Evolutionary conservation across 2,329 filamentous ascomycete genomes (phyloP).

Genomic region (Neoarthrinium moseri): DNA sequence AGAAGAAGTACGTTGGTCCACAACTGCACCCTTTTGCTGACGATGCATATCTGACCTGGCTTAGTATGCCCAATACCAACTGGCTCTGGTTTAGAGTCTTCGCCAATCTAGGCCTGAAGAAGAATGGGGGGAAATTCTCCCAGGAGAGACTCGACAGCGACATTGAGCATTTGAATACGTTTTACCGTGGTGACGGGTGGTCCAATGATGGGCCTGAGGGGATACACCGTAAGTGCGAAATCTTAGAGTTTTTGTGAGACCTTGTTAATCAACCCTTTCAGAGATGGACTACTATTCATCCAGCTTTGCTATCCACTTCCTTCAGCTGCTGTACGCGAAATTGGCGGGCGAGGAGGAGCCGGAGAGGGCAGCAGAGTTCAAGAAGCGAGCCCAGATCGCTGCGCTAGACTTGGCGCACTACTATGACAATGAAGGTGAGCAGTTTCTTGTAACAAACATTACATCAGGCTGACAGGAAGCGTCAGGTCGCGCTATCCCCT

Average conservation of each 20-base stretch:
- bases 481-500: constrained; percentile 65
- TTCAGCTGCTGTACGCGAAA: constrained; percentile 75
- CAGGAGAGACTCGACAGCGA: constrained; percentile 69
- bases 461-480: constrained; percentile 2
- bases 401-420: constrained; percentile 74
- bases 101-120: constrained; percentile 74
- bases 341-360: constrained; percentile 67
- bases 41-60: no score
- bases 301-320: constrained; percentile 77
- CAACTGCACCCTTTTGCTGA: no score
- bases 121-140: constrained; percentile 70
- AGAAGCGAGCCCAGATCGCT: constrained; percentile 62
- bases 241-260: not conserved
- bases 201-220: constrained; percentile 77
- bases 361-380: constrained; percentile 66
- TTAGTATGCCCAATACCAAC: constrained; percentile 66
- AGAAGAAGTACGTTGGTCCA: constrained; percentile 66
- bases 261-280: constrained; percentile 20
- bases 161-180: constrained; percentile 75
- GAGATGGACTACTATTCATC: constrained; percentile 86
- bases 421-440: constrained; percentile 62
- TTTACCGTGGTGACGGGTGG: constrained; percentile 81
- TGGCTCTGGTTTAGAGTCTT: constrained; percentile 86
- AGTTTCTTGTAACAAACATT: not conserved
- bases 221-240: constrained; percentile 59